phyloP scores from a whole-genome alignment of 306 rosid species.

The Lathyrus tuberosus region DNA sequence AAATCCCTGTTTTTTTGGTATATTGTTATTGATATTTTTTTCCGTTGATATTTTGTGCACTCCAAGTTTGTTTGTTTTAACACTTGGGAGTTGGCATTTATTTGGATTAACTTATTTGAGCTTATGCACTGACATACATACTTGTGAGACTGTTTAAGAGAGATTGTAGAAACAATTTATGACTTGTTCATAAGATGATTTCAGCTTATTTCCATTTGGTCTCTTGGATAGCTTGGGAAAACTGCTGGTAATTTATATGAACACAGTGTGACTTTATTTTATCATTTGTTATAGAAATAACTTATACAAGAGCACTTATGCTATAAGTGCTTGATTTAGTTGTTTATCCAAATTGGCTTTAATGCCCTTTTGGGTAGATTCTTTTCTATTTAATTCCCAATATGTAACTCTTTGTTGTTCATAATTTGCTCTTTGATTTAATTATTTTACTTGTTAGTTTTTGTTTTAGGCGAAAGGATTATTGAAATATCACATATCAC shows the following conservation, averaged over 20 bases:
- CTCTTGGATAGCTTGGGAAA: background rate
- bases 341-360: background rate
- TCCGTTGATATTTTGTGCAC: background rate
- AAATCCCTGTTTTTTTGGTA: background rate
- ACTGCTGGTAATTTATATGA: background rate
- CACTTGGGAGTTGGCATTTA: background rate
- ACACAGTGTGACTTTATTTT: background rate
- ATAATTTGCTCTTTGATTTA: background rate
- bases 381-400: conserved; percentile 27
- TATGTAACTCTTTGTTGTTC: background rate
- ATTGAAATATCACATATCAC: conserved; percentile 21
- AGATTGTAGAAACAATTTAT: background rate
- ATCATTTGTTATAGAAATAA: background rate
- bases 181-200: background rate
- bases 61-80: conserved; percentile 19
- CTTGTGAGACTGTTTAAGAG: background rate
- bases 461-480: conserved; percentile 3
- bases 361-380: background rate
- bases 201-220: background rate
- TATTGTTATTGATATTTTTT: background rate
- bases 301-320: background rate
- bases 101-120: background rate
- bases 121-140: background rate
- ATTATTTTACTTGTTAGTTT: background rate
- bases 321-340: background rate